phyloP scores from a whole-genome alignment of 1,284 basidiomycete genomes.

The Marasmius sp. region DNA sequence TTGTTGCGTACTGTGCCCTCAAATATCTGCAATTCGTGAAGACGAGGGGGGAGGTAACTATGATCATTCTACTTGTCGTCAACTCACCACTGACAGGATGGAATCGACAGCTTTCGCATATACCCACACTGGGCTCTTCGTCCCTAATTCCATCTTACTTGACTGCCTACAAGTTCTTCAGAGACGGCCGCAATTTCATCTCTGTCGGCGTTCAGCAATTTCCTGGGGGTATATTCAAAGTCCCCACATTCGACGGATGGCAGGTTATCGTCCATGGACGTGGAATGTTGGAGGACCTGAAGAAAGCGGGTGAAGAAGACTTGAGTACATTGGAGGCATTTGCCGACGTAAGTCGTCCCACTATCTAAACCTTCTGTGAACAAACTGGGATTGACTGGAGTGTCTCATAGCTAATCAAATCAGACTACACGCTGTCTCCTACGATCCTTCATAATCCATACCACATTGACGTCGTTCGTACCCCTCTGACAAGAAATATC shows the following conservation, averaged over 20 bases:
- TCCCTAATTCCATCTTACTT: neutral
- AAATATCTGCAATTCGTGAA: too few relatives aligned
- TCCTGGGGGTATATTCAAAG: slow-evolving; percentile 4
- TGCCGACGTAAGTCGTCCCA: neutral
- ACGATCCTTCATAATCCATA: neutral
- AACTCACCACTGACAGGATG: too few relatives aligned
- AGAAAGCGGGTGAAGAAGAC: slow-evolving; percentile 33
- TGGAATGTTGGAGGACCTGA: slow-evolving; percentile 35
- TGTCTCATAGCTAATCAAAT: slow-evolving; percentile 23
- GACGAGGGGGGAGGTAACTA: too few relatives aligned
- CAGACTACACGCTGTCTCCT: slow-evolving; percentile 26
- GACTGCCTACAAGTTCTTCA: neutral
- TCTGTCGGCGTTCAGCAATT: neutral
- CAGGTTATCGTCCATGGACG: slow-evolving; percentile 31
- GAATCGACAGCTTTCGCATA: too few relatives aligned
- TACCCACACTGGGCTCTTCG: too few relatives aligned
- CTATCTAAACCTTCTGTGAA: slow-evolving; percentile 24
- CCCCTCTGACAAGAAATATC: slow-evolving; percentile 6
- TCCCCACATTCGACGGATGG: slow-evolving; percentile 9
- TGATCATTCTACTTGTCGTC: too few relatives aligned
- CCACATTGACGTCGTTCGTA: slow-evolving; percentile 5
- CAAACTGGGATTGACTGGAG: slow-evolving; percentile 35
- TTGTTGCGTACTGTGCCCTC: too few relatives aligned
- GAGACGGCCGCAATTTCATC: neutral
- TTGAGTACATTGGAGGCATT: slow-evolving; percentile 12